phyloP scores from a whole-genome alignment of 169 alveolate genomes.

The Plasmodium gallinaceum region DNA sequence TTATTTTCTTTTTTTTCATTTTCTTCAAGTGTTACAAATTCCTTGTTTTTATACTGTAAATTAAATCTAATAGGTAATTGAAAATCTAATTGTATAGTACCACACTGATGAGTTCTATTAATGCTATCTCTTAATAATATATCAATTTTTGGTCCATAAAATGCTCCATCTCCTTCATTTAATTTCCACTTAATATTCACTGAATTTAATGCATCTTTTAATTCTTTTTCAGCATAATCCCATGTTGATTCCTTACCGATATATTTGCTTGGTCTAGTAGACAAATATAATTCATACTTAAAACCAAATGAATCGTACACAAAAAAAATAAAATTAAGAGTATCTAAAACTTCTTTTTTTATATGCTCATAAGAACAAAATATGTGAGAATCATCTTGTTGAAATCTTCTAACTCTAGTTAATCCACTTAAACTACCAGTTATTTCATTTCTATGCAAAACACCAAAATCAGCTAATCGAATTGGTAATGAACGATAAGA shows the following conservation, averaged over 20 bases:
- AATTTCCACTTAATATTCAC: conserved; percentile 95
- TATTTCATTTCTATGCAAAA: conserved; percentile 98
- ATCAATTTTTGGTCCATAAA: conserved; percentile 99
- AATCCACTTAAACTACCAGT: conserved; percentile 98
- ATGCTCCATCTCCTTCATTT: conserved; percentile 99
- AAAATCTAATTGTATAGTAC: conserved; percentile 99
- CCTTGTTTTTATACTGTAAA: conserved; percentile 95
- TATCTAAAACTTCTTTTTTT: conserved; percentile 92
- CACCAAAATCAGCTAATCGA: conserved; percentile 99
- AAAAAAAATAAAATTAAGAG: conserved; percentile 94
- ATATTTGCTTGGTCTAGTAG: conserved; percentile 97
- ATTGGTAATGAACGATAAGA: conserved; percentile 98
- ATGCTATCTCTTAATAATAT: conserved; percentile 96
- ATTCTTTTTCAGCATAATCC: conserved; percentile 96
- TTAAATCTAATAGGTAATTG: conserved; percentile 98
- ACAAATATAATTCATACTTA: conserved; percentile 93
- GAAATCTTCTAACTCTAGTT: conserved; percentile 98
- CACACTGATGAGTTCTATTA: conserved; percentile 98
- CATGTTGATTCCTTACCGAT: conserved; percentile 96
- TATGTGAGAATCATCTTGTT: conserved; percentile 99
- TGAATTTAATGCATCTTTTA: conserved; percentile 93
- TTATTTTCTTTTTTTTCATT: conserved; percentile 27
- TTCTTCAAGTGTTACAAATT: conserved; percentile 75
- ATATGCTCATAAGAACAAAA: conserved; percentile 97
- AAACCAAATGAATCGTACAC: conserved; percentile 96